Base-by-base conservation (phyloP, 1,284 basidiomycete genomes). In the Peniophora sp. region DNA sequence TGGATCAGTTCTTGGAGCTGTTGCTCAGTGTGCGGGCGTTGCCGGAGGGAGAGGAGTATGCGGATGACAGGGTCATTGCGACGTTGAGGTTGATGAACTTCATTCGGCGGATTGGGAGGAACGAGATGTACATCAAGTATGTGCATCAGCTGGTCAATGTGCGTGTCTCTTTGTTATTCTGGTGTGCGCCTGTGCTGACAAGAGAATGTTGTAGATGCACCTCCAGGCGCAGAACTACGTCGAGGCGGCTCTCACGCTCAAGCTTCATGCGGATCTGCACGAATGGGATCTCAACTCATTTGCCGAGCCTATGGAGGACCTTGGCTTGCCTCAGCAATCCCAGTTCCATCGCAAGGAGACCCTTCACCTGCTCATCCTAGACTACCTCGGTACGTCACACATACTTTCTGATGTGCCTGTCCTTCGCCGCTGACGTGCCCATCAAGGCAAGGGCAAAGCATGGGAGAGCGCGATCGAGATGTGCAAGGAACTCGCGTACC, bases 291-390 rank as follows among this genome's bases (percentile, higher is more conserved):
- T 86, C 17, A 83, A 82, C 53, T 75, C 83, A 0, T 86, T 92
- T 55, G 81, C 93, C 27, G 83, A 88, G 3, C 86, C 88, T 2
- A 92, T 94, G 83, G 83, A 85, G 61, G 90, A 91, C 54, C 78
- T 97, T 24, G 83, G 85, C 15, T 70, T 98, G 47, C 94, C 95
- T 1, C 85, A 91, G 35, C 96, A 99, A 64, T 94, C 89, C 0
- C 87, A 92, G 50, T 98, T 97, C 68, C 89, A 91, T 51, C 81
- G 96, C 47, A 97, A 97, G 64, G 96, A 98, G 67, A 91, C 90
- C 0, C 69, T 96, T 1, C 90, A 87, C 56, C 75, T 94, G 43
- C 71, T 93, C 51, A 92, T 92, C 54, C 73, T 95, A 39, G 91
- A 94, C 64, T 92, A 92, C 60, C 78, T 94, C 18, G 90, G 90